Evolutionary conservation across 2,329 filamentous ascomycete species (phyloP).

Genomic region (Davidsoniella australis): DNA sequence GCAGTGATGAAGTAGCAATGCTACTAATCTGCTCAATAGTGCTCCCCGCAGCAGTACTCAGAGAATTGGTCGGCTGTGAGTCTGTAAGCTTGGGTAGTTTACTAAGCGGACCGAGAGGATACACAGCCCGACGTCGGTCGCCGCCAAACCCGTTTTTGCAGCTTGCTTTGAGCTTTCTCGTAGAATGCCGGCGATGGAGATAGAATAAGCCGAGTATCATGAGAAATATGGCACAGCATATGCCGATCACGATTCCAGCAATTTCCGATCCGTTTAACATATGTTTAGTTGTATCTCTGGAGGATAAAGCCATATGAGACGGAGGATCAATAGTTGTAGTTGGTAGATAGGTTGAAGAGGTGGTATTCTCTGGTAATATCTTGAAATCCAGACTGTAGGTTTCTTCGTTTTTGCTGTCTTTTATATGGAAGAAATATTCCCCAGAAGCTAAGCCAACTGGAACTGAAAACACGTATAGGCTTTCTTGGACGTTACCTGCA

Average conservation of each 20-base stretch:
- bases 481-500: no score
- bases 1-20: no score
- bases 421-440: neutral
- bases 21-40: no score
- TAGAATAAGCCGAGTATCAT: conserved; percentile 2
- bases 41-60: neutral
- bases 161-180: neutral
- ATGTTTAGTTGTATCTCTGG: neutral
- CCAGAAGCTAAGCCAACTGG: neutral
- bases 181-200: neutral
- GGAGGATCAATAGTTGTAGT: neutral
- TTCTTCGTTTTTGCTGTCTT: neutral
- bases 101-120: neutral
- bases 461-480: no score
- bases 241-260: conserved; percentile 2
- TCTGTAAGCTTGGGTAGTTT: neutral
- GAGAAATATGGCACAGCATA: neutral
- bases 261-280: neutral
- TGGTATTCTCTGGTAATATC: neutral
- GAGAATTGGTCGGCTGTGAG: neutral
- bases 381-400: neutral
- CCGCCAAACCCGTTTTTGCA: neutral
- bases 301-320: neutral
- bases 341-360: neutral
- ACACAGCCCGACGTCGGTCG: neutral